phyloP scores from a whole-genome alignment of 2,329 filamentous ascomycete species.

The Colletotrichum caudatum region DNA sequence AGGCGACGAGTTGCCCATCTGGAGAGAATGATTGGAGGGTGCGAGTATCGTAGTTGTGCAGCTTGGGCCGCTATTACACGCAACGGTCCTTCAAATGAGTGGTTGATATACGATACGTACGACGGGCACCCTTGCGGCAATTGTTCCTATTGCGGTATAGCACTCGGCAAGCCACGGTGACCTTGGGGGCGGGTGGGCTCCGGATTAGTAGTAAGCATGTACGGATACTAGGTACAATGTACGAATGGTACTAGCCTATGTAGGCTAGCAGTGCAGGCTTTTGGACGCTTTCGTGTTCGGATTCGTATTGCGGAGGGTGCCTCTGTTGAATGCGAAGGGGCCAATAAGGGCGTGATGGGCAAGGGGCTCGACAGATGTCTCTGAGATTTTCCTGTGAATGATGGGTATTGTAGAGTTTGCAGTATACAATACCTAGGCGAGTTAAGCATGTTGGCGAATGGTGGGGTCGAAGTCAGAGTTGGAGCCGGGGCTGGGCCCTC shows the following conservation, averaged over 20 bases:
- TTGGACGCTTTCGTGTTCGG: conserved; percentile 23
- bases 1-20: neutral
- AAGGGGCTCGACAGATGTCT: neutral
- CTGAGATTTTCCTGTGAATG: neutral
- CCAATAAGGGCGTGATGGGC: neutral
- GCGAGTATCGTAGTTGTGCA: neutral
- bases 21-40: neutral
- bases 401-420: neutral
- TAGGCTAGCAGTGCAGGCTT: neutral
- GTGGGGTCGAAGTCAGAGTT: conserved; percentile 9
- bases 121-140: neutral
- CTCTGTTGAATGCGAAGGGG: conserved; percentile 19
- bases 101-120: conserved; percentile 6
- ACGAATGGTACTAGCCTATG: too few species aligned
- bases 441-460: conserved; percentile 2
- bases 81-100: conserved; percentile 2
- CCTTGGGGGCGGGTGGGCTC: neutral
- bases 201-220: too few species aligned
- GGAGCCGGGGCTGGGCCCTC: conserved; percentile 11
- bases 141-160: neutral
- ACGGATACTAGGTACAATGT: too few species aligned
- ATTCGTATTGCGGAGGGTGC: conserved; percentile 25
- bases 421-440: neutral
- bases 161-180: neutral
- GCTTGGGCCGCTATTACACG: neutral